Evolutionary conservation across 768 basidiomycete species (phyloP).

Genomic region (Suillus cothurnatus): DNA sequence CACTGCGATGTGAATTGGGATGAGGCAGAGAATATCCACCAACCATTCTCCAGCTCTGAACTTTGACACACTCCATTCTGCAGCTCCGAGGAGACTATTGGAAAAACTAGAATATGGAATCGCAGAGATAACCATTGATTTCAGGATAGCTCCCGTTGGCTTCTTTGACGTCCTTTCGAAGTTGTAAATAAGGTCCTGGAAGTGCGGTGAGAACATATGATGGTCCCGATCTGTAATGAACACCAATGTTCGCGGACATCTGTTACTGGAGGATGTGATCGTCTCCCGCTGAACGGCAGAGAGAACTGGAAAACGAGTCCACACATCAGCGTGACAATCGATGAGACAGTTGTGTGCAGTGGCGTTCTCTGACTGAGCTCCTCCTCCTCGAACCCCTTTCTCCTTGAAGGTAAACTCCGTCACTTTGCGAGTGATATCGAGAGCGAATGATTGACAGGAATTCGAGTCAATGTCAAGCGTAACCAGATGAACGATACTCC

Average conservation of each 20-base stretch:
- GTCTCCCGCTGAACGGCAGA: slow-evolving; percentile 52
- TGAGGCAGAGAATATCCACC: slow-evolving; percentile 59
- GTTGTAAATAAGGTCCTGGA: slow-evolving; percentile 43
- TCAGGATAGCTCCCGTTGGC: slow-evolving; percentile 49
- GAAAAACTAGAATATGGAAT: slow-evolving; percentile 32
- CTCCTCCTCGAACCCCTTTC: slow-evolving; percentile 31
- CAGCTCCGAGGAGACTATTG: slow-evolving; percentile 14
- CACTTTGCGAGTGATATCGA: slow-evolving; percentile 56
- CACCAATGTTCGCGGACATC: slow-evolving; percentile 37
- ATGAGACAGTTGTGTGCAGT: slow-evolving; percentile 53
- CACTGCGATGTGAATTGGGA: slow-evolving; percentile 65
- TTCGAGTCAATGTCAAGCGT: slow-evolving; percentile 36
- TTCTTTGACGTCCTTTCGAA: slow-evolving; percentile 57
- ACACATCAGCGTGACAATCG: slow-evolving; percentile 59
- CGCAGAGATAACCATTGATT: slow-evolving; percentile 38
- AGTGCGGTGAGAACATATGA: slow-evolving; percentile 43
- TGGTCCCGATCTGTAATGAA: slow-evolving; percentile 46
- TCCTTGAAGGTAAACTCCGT: slow-evolving; percentile 61
- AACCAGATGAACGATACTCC: slow-evolving; percentile 46
- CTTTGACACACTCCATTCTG: slow-evolving; percentile 35
- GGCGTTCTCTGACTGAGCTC: slow-evolving; percentile 13
- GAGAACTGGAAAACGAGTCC: slow-evolving; percentile 62
- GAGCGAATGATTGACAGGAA: slow-evolving; percentile 42
- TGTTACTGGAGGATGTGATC: slow-evolving; percentile 36
- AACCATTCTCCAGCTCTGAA: slow-evolving; percentile 63